Evolutionary conservation across 164 flowering plant species (phyloP).

Genomic region (Liriodendron chinense): DNA sequence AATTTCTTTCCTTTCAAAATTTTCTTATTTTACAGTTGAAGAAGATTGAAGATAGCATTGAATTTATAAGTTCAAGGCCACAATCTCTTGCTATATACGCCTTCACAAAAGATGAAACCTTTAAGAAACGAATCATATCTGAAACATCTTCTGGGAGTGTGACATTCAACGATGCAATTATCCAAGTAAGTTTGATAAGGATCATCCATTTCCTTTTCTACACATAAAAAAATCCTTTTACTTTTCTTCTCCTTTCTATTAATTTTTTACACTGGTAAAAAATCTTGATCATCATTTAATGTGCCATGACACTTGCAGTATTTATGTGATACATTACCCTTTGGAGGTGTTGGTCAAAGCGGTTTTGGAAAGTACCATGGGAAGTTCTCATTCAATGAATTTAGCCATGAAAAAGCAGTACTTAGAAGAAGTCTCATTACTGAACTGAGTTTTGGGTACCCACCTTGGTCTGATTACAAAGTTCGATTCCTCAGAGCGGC

Average conservation of each 20-base stretch:
- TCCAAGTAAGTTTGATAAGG: conserved; percentile 49
- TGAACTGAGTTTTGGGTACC: conserved; percentile 67
- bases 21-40: conserved; percentile 44
- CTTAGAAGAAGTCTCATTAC: conserved; percentile 40
- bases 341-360: conserved; percentile 91
- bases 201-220: too few species aligned
- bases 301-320: conserved; percentile 38
- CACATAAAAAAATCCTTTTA: neutral
- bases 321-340: conserved; percentile 57
- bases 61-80: conserved; percentile 68
- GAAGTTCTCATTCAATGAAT: conserved; percentile 81
- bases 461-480: conserved; percentile 81
- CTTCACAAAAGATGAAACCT: conserved; percentile 56
- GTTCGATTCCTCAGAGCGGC: conserved; percentile 46
- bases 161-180: conserved; percentile 61
- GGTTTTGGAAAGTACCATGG: conserved; percentile 92
- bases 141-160: conserved; percentile 85
- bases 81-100: conserved; percentile 75
- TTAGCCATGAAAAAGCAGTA: conserved; percentile 85
- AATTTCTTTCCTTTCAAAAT: too few species aligned
- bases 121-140: conserved; percentile 47
- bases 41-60: conserved; percentile 77
- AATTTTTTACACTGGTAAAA: too few species aligned
- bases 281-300: neutral
- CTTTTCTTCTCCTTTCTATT: neutral